phyloP scores from a whole-genome alignment of 1,139 yeast species.

The Nakaseomyces sp. region DNA sequence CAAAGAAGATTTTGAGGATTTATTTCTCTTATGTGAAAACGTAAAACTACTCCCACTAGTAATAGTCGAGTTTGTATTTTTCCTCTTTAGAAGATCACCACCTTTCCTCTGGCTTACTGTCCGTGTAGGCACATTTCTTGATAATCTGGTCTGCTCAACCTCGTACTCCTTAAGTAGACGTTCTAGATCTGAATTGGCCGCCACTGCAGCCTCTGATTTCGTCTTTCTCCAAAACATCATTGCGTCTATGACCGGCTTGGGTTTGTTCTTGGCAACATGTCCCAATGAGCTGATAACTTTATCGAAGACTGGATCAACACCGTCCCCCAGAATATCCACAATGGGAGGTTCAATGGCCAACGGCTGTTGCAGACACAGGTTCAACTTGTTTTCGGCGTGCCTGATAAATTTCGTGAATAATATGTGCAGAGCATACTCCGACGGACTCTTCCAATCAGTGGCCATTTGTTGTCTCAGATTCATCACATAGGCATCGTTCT shows the following conservation, averaged over 20 bases:
- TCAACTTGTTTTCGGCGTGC: conserved; percentile 79
- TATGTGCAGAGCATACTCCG: conserved; percentile 90
- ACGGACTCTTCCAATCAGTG: conserved; percentile 67
- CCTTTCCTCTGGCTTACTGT: not conserved
- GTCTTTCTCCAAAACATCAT: conserved; percentile 98
- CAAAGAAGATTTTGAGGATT: conserved; percentile 32
- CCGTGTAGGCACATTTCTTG: conserved; percentile 9
- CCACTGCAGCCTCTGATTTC: conserved; percentile 73
- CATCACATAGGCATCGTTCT: conserved; percentile 21
- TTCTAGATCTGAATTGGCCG: conserved; percentile 55
- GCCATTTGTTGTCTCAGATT: conserved; percentile 41
- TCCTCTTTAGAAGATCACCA: conserved; percentile 16
- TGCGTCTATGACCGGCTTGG: conserved; percentile 93
- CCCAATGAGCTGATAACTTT: conserved; percentile 79
- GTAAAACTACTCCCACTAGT: conserved; percentile 1
- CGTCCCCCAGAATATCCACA: conserved; percentile 74
- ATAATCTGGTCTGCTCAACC: conserved; percentile 12
- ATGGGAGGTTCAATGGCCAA: conserved; percentile 71
- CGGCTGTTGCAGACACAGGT: conserved; percentile 61
- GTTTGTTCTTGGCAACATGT: conserved; percentile 79
- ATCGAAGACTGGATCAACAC: conserved; percentile 80
- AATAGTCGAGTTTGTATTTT: conserved; percentile 28
- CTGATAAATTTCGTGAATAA: conserved; percentile 92
- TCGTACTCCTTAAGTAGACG: conserved; percentile 30
- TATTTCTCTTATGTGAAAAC: conserved; percentile 33